A percentile compares a stretch with the other conserved stretches of the same genome.
Evolutionary conservation across 768 basidiomycete species (phyloP).

Genomic region (Melanogaster broomeanus): DNA sequence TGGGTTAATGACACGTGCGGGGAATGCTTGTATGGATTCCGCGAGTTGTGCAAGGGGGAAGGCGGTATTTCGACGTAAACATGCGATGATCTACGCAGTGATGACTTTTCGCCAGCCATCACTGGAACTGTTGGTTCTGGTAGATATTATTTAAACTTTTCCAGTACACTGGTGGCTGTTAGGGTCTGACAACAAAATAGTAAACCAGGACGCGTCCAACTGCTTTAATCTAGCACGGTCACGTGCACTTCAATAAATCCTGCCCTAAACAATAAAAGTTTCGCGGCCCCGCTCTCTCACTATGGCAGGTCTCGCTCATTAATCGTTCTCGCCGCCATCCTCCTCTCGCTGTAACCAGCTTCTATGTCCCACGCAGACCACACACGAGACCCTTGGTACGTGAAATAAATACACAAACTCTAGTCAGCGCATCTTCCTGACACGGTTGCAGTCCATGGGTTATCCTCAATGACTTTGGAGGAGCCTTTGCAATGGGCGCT

Average conservation of each 20-base stretch:
- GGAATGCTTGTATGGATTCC: conserved; percentile 16
- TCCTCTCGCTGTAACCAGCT: background rate
- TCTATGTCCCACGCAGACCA: conserved; percentile 89
- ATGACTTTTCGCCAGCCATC: conserved; percentile 20
- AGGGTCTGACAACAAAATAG: conserved; percentile 14
- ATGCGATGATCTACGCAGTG: conserved; percentile 38
- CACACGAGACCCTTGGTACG: conserved; percentile 89
- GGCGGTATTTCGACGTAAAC: conserved; percentile 64
- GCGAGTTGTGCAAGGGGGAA: conserved; percentile 41
- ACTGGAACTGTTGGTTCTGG: background rate
- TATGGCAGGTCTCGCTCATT: background rate
- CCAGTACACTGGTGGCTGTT: conserved; percentile 13
- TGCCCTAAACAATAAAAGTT: conserved; percentile 34
- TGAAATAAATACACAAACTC: too few species aligned
- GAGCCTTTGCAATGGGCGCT: conserved; percentile 97
- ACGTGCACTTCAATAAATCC: conserved; percentile 27
- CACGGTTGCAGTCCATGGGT: conserved; percentile 82
- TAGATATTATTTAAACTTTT: background rate
- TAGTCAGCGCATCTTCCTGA: conserved; percentile 1
- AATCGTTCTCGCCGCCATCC: background rate
- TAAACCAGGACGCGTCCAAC: conserved; percentile 22
- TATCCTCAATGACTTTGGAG: conserved; percentile 97
- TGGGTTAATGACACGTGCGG: conserved; percentile 32
- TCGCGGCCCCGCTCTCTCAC: too few species aligned
- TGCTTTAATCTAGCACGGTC: conserved; percentile 30